Evolutionary conservation across 495 filamentous ascomycete genomes (phyloP).

Genomic region (Daldinia decipiens): DNA sequence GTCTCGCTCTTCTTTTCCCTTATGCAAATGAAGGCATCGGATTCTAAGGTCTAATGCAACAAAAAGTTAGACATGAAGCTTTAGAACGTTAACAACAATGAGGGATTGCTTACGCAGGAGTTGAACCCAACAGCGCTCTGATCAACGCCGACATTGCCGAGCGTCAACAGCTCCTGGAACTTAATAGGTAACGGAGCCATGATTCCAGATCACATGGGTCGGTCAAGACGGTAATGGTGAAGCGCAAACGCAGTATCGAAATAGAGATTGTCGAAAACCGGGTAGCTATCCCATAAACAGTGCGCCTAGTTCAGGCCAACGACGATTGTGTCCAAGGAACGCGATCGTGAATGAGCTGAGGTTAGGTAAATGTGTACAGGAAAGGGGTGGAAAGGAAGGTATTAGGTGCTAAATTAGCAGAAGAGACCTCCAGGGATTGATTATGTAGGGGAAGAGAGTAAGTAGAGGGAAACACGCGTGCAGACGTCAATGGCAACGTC

Average conservation of each 20-base stretch:
- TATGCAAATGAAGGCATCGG: conserved; percentile 93
- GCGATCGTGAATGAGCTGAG: conserved; percentile 16
- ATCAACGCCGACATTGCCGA: conserved; percentile 81
- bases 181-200: conserved; percentile 81
- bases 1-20: conserved; percentile 87
- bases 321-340: conserved; percentile 12
- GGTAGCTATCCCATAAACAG: conserved; percentile 24
- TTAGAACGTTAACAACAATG: conserved; percentile 4
- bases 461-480: conserved; percentile 36
- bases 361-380: conserved; percentile 17
- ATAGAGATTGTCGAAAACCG: conserved; percentile 23
- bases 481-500: conserved; percentile 15
- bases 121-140: conserved; percentile 95
- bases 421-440: conserved; percentile 41
- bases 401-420: conserved; percentile 41
- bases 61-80: conserved; percentile 32
- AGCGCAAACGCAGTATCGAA: conserved; percentile 35
- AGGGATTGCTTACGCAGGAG: conserved; percentile 78
- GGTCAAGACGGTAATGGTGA: conserved; percentile 26
- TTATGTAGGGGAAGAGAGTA: conserved; percentile 41
- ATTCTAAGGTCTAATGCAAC: conserved; percentile 85
- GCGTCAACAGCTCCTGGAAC: conserved; percentile 92
- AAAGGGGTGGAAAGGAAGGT: conserved; percentile 38
- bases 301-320: conserved; percentile 22
- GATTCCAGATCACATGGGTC: conserved; percentile 48